These are phyloP conservation scores for Colletotrichum sp. DNA, from an alignment of 2,329 filamentous ascomycete species.

Conservation along the genomic window DNA sequence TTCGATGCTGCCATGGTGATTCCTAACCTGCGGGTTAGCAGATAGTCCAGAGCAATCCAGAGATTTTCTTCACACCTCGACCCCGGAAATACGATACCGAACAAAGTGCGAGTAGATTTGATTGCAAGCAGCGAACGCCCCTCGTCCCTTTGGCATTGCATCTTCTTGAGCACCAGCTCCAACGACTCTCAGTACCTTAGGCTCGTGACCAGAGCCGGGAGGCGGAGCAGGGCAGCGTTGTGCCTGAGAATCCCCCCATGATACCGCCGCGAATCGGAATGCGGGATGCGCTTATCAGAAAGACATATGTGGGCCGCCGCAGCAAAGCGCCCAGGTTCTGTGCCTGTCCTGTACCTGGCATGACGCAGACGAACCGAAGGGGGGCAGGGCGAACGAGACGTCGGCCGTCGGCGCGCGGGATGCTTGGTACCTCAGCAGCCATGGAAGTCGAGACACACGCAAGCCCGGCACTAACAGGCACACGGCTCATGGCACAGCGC, in stretches of 20 bases:
- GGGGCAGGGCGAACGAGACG: background rate
- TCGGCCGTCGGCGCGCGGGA: background rate
- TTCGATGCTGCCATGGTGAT: background rate
- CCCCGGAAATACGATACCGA: background rate
- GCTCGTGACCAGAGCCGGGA: background rate
- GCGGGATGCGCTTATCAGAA: background rate
- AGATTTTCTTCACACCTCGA: background rate
- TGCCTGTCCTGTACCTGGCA: conserved; percentile 9
- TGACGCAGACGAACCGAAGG: conserved; percentile 5
- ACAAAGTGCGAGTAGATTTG: background rate
- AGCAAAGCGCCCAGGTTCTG: background rate
- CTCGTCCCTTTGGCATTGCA: background rate
- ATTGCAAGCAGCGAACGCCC: background rate
- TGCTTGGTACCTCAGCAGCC: background rate
- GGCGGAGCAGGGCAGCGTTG: background rate
- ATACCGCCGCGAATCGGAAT: background rate
- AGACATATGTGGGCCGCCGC: background rate
- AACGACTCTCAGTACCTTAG: background rate
- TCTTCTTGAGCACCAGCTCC: background rate
- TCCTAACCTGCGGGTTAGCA: background rate
- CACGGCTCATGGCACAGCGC: background rate
- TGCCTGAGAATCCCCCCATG: background rate
- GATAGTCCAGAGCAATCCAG: background rate
- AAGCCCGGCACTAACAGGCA: background rate
- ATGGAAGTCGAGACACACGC: background rate